phyloP scores from a whole-genome alignment of 768 basidiomycete genomes.

The Boletellus sp. region DNA sequence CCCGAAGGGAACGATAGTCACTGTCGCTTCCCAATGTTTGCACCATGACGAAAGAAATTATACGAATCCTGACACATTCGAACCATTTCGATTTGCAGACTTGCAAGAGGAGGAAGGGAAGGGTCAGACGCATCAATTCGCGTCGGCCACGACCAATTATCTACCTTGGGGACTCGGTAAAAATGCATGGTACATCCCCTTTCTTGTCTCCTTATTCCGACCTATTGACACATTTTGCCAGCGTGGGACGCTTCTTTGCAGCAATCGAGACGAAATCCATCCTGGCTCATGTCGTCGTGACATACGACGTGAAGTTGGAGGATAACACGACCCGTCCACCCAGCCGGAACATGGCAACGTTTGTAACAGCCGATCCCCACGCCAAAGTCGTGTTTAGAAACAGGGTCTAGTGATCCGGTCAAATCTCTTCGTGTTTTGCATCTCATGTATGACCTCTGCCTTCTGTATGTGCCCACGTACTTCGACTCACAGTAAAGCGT shows the following conservation, averaged over 20 bases:
- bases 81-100: conserved; percentile 27
- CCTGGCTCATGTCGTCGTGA: conserved; percentile 10
- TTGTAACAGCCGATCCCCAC: neutral
- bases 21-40: conserved; percentile 14
- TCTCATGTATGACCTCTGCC: no score
- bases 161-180: conserved; percentile 36
- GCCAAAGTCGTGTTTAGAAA: conserved; percentile 3
- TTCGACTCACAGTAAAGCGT: no score
- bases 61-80: conserved; percentile 35
- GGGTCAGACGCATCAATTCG: conserved; percentile 31
- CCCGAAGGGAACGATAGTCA: conserved; percentile 29
- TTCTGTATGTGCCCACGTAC: no score
- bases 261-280: conserved; percentile 9
- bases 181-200: conserved; percentile 7
- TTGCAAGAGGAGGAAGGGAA: conserved; percentile 32
- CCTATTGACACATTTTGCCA: neutral
- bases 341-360: neutral
- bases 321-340: neutral
- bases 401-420: neutral
- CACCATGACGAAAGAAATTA: conserved; percentile 26
- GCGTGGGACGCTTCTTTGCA: conserved; percentile 17
- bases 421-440: no score
- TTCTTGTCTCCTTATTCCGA: neutral
- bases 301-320: conserved; percentile 9
- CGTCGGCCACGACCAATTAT: conserved; percentile 30